Evolutionary conservation across 768 basidiomycete species (phyloP).

Genomic region (Pilatotrama ljubarskyi): DNA sequence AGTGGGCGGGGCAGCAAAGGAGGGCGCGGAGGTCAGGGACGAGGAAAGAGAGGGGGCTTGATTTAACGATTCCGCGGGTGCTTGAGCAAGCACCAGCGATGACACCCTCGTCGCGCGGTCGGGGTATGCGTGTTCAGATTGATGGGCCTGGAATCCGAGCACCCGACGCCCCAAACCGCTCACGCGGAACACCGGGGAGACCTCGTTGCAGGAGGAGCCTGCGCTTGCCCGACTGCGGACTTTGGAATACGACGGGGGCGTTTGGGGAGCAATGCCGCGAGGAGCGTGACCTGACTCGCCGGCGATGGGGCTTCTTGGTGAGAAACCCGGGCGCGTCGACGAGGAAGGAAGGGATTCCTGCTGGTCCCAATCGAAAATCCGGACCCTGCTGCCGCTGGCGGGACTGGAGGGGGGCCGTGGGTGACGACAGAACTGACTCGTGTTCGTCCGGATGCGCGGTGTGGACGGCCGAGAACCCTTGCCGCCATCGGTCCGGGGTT

Average conservation of each 20-base stretch:
- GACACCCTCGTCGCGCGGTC: constrained; percentile 17
- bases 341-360: constrained; percentile 11
- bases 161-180: constrained; percentile 18
- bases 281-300: constrained; percentile 12
- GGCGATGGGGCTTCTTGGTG: constrained; percentile 12
- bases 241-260: constrained; percentile 18
- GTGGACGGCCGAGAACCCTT: constrained; percentile 19
- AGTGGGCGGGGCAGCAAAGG: constrained; percentile 18
- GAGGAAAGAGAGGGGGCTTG: constrained; percentile 26
- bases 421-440: constrained; percentile 7
- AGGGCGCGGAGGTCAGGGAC: constrained; percentile 24
- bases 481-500: constrained; percentile 14
- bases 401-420: constrained; percentile 12
- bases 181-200: constrained; percentile 18
- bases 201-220: constrained; percentile 20
- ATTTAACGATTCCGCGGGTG: constrained; percentile 18
- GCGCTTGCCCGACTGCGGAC: constrained; percentile 25
- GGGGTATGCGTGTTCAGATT: constrained; percentile 25
- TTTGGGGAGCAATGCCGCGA: constrained; percentile 11
- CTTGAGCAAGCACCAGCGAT: constrained; percentile 23
- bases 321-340: constrained; percentile 16
- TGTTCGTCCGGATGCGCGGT: constrained; percentile 8
- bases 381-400: constrained; percentile 17
- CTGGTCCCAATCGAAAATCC: constrained; percentile 8
- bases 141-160: constrained; percentile 28